Percentiles rank a stretch among this genome's conserved stretches.
Conservation (phyloP, 768 basidiomycete genomes). For the Mycena floridula region DNA sequence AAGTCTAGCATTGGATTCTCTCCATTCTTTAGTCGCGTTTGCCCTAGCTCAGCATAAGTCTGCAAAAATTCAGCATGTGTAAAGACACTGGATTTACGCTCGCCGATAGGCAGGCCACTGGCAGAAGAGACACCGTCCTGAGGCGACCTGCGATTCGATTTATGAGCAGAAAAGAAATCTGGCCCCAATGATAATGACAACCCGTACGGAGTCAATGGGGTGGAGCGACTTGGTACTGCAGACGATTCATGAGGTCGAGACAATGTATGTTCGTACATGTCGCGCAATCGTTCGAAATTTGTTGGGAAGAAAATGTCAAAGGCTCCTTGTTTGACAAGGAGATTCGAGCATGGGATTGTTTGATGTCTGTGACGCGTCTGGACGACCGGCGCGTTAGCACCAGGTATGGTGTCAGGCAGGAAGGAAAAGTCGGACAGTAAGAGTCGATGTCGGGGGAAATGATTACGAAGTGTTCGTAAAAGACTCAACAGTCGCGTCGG, state of each 20-base stretch:
- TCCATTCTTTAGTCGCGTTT: constrained; percentile 70
- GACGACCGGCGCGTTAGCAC: constrained; percentile 81
- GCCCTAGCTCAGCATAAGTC: constrained; percentile 71
- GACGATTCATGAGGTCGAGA: constrained; percentile 43
- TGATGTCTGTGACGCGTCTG: constrained; percentile 85
- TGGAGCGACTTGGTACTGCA: constrained; percentile 32
- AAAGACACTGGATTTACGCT: constrained; percentile 78
- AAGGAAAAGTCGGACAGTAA: constrained; percentile 90
- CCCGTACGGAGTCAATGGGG: constrained; percentile 46
- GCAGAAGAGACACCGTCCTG: constrained; percentile 68
- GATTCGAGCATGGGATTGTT: constrained; percentile 84
- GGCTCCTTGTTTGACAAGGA: constrained; percentile 90
- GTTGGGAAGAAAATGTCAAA: constrained; percentile 99
- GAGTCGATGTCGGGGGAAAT: constrained; percentile 91
- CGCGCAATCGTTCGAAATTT: constrained; percentile 73
- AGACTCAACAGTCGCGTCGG: constrained; percentile 88
- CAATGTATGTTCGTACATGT: constrained; percentile 87
- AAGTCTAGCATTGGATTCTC: constrained; percentile 87
- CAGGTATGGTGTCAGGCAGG: constrained; percentile 80
- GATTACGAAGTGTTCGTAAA: constrained; percentile 69
- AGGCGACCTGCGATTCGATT: constrained; percentile 51
- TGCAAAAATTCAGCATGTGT: constrained; percentile 86
- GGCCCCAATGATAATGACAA: constrained; percentile 47
- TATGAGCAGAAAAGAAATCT: constrained; percentile 65
- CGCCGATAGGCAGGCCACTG: constrained; percentile 74